Evolutionary conservation across 2,329 filamentous ascomycete species (phyloP).

Genomic region (Aspergillus floridensis): DNA sequence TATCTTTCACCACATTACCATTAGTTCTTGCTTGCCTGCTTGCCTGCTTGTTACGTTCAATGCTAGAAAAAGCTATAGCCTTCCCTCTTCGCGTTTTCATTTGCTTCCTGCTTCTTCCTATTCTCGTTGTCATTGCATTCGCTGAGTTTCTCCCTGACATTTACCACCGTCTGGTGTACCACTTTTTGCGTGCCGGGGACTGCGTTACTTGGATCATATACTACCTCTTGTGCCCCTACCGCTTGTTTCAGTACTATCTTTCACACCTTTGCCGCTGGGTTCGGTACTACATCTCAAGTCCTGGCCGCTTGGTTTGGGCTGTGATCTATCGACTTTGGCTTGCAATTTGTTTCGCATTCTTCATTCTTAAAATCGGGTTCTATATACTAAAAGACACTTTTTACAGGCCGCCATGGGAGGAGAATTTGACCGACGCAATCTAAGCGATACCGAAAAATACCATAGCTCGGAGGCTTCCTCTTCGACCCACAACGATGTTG

Average conservation of each 20-base stretch:
- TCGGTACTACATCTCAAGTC: too few relatives aligned
- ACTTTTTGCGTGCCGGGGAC: neutral
- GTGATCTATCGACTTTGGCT: too few relatives aligned
- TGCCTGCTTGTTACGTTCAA: neutral
- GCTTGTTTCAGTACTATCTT: neutral
- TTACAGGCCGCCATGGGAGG: conserved; percentile 20
- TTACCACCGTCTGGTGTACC: neutral
- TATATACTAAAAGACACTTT: conserved; percentile 2
- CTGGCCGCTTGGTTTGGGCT: too few relatives aligned
- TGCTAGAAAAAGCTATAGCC: neutral
- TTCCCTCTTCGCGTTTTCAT: neutral
- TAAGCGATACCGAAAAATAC: conserved; percentile 24
- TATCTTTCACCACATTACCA: neutral
- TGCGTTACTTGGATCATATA: neutral
- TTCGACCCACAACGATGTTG: conserved; percentile 30
- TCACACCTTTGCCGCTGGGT: too few relatives aligned
- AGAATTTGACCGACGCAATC: conserved; percentile 13
- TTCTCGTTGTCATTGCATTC: neutral
- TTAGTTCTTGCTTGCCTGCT: neutral
- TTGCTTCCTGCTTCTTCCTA: neutral
- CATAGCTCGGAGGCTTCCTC: conserved; percentile 35
- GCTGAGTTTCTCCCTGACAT: neutral
- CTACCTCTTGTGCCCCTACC: too few relatives aligned
- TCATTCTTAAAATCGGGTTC: neutral
- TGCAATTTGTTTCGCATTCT: neutral